A percentile compares a stretch with the other conserved stretches of the same genome.
Evolutionary conservation across 495 filamentous ascomycete genomes (phyloP).

Genomic region (Penicillium soppii): DNA sequence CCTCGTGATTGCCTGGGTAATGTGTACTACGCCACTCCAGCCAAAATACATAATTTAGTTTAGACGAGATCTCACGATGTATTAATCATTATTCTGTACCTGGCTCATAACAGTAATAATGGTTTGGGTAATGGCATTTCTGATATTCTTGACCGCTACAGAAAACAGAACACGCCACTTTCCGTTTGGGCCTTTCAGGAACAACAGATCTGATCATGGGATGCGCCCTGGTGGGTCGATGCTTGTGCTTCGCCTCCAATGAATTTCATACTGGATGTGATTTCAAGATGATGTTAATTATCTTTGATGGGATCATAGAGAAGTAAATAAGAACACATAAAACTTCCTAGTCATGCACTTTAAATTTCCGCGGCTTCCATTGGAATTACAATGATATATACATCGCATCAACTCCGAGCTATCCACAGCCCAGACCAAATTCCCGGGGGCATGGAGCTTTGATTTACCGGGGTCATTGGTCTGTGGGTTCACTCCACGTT

Average conservation of each 20-base stretch:
- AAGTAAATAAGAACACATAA: too few species aligned
- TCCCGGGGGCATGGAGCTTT: constrained; percentile 3
- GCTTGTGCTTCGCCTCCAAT: too few species aligned
- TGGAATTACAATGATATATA: too few species aligned
- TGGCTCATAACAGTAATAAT: too few species aligned
- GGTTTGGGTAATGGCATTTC: too few species aligned
- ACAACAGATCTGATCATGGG: constrained; percentile 28
- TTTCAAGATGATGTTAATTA: too few species aligned
- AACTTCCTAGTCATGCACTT: too few species aligned
- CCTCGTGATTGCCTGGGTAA: constrained; percentile 2
- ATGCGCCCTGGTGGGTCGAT: constrained; percentile 10
- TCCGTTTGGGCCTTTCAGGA: neutral
- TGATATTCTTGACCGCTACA: constrained; percentile 8
- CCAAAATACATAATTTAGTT: neutral
- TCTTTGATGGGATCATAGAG: too few species aligned
- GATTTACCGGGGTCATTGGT: constrained; percentile 4
- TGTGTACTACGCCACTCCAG: constrained; percentile 2
- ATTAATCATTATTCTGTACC: too few species aligned
- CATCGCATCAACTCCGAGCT: constrained; percentile 6
- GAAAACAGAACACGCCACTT: constrained; percentile 1
- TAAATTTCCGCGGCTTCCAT: too few species aligned
- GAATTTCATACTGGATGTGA: too few species aligned
- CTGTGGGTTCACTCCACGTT: constrained; percentile 2
- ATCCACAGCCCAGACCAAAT: neutral
- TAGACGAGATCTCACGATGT: constrained; percentile 7